Conservation (phyloP, 495 filamentous ascomycete species). For the Letharia columbiana region DNA sequence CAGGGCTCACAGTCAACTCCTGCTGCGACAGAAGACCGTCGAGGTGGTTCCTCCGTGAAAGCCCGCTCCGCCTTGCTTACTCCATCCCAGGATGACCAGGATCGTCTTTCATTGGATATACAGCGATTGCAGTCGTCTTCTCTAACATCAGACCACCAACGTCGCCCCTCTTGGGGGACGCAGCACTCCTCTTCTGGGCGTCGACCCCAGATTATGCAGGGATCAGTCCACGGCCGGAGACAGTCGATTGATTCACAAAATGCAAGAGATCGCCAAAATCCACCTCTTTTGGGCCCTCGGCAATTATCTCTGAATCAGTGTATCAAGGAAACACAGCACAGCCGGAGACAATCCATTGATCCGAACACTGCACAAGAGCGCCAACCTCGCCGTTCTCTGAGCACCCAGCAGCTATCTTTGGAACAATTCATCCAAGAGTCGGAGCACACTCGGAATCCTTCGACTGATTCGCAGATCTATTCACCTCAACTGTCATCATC, state of each 20-base stretch:
- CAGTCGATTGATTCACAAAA: not conserved
- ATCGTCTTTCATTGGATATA: not conserved
- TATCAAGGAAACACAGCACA: not conserved
- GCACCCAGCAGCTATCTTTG: not conserved
- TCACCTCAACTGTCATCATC: not conserved
- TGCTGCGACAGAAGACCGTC: not conserved
- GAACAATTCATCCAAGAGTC: not conserved
- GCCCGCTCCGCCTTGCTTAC: not conserved
- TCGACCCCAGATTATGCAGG: not conserved
- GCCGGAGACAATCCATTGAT: not conserved
- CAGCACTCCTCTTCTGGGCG: not conserved
- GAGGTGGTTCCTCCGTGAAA: not conserved
- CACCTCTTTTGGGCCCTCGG: not conserved
- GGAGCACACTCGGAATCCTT: not conserved
- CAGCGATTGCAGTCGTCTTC: not conserved
- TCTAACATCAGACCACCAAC: not conserved
- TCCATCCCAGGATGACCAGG: not conserved
- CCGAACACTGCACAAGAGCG: not conserved
- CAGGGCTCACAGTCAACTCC: not conserved
- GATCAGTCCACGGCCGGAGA: not conserved
- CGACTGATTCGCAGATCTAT: slow-evolving; percentile 7
- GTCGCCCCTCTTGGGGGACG: not conserved
- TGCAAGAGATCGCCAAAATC: not conserved
- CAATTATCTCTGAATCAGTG: not conserved
- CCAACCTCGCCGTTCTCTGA: not conserved